These are phyloP conservation scores for Phytophthora idaei DNA, from an alignment of 352 stramenopile genomes.

Conservation along the genomic window DNA sequence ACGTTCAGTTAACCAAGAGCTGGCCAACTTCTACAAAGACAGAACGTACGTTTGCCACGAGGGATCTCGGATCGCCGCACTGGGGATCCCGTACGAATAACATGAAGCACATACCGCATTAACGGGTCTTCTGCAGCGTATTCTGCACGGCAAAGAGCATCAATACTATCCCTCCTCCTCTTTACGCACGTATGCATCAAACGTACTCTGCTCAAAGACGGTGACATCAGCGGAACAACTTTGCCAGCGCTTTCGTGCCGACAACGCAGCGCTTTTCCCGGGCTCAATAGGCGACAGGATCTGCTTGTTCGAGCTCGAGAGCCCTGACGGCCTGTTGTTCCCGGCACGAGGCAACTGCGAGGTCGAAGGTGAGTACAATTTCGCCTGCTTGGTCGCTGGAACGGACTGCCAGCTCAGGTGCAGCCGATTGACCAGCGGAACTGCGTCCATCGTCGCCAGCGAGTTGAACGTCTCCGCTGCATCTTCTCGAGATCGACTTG, in stretches of 20 bases:
- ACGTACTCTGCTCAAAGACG: slow-evolving; percentile 34
- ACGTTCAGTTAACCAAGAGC: slow-evolving; percentile 4
- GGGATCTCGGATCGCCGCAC: slow-evolving; percentile 46
- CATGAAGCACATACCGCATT: slow-evolving; percentile 50
- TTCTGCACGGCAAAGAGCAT: slow-evolving; percentile 31
- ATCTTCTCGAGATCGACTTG: slow-evolving; percentile 5
- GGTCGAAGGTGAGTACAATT: slow-evolving; percentile 20
- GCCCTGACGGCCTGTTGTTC: background rate
- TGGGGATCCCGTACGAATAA: slow-evolving; percentile 36
- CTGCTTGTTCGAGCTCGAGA: slow-evolving; percentile 3
- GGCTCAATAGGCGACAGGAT: slow-evolving; percentile 2
- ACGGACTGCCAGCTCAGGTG: slow-evolving; percentile 27
- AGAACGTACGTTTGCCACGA: slow-evolving; percentile 37
- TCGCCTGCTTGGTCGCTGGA: slow-evolving; percentile 18
- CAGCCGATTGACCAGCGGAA: slow-evolving; percentile 19
- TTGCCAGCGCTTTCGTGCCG: background rate
- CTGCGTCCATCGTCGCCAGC: background rate
- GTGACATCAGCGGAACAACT: background rate
- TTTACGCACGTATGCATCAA: background rate
- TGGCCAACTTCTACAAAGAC: background rate
- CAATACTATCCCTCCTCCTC: background rate
- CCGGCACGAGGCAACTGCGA: background rate
- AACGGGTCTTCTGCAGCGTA: slow-evolving; percentile 51
- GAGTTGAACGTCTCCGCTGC: background rate
- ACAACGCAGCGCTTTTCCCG: background rate